Percentiles rank a stretch among this genome's conserved stretches.
Conservation (phyloP, 73 alveolate species). For the Paramecium tetraurelia region DNA sequence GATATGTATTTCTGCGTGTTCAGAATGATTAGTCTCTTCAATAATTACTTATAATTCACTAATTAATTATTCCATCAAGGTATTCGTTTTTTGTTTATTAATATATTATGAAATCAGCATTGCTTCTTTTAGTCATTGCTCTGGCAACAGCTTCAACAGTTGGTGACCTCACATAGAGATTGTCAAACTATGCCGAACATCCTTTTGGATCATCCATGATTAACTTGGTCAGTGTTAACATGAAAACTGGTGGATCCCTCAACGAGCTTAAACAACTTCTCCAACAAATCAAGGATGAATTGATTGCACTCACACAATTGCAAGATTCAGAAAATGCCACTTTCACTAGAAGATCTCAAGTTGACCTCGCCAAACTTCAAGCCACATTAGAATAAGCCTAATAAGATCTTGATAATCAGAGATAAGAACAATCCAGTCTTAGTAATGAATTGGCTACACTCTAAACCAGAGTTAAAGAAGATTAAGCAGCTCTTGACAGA, state of each 20-base stretch:
- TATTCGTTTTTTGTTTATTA: constrained; percentile 34
- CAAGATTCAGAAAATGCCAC: not conserved
- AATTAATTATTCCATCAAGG: not conserved
- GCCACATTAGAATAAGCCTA: constrained; percentile 32
- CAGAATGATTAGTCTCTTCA: not conserved
- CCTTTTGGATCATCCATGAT: constrained; percentile 30
- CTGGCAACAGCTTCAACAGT: constrained; percentile 31
- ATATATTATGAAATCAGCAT: constrained; percentile 31
- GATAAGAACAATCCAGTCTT: constrained; percentile 22
- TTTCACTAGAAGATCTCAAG: constrained; percentile 7
- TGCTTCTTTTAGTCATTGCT: not conserved
- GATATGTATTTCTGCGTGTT: constrained; percentile 16
- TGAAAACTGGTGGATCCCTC: constrained; percentile 49
- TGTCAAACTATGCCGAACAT: constrained; percentile 17
- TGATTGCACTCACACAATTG: constrained; percentile 5
- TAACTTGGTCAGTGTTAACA: constrained; percentile 22
- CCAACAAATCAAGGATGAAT: constrained; percentile 42
- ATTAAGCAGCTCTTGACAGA: constrained; percentile 37
- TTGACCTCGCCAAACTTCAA: constrained; percentile 14
- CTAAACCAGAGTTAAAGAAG: constrained; percentile 14
- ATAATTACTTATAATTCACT: not conserved
- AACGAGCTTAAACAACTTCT: constrained; percentile 20
- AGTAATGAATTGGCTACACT: constrained; percentile 17
- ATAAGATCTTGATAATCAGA: constrained; percentile 1
- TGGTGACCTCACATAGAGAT: not conserved